Percentiles rank a stretch among this genome's conserved stretches.
Conservation (phyloP, 164 flowering plant species). For the Warburgia ugandensis region DNA sequence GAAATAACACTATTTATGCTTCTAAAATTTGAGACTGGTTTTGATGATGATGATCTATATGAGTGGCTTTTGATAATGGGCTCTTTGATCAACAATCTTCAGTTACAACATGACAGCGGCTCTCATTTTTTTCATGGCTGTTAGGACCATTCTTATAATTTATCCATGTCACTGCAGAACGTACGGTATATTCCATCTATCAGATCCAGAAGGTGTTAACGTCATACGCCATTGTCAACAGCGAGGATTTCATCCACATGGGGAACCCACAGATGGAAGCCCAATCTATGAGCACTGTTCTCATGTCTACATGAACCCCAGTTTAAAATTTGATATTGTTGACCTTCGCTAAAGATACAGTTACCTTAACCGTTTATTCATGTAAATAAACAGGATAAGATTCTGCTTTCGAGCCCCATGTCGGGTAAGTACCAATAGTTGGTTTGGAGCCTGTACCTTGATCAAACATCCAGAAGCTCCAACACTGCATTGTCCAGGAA, state of each 20-base stretch:
- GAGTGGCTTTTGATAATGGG: not conserved
- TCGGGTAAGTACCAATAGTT: not conserved
- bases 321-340: constrained; percentile 54
- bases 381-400: too few relatives aligned
- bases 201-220: constrained; percentile 83
- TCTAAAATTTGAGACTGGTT: not conserved
- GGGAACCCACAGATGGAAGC: constrained; percentile 77
- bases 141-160: not conserved
- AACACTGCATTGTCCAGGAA: not conserved
- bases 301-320: constrained; percentile 80
- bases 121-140: not conserved
- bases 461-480: not conserved
- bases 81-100: not conserved
- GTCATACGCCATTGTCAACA: constrained; percentile 80
- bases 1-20: too few relatives aligned
- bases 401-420: too few relatives aligned
- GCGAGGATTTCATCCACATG: constrained; percentile 99
- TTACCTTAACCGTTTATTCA: too few relatives aligned
- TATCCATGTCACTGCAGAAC: constrained; percentile 41
- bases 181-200: constrained; percentile 95
- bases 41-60: not conserved
- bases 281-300: constrained; percentile 91
- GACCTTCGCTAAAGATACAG: constrained; percentile 58
- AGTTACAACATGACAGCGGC: not conserved
- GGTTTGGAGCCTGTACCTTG: not conserved